Percentiles rank a stretch among this genome's conserved stretches.
Evolutionary conservation across 148 eudicot species (phyloP).

Genomic region (Rhododendron molle): DNA sequence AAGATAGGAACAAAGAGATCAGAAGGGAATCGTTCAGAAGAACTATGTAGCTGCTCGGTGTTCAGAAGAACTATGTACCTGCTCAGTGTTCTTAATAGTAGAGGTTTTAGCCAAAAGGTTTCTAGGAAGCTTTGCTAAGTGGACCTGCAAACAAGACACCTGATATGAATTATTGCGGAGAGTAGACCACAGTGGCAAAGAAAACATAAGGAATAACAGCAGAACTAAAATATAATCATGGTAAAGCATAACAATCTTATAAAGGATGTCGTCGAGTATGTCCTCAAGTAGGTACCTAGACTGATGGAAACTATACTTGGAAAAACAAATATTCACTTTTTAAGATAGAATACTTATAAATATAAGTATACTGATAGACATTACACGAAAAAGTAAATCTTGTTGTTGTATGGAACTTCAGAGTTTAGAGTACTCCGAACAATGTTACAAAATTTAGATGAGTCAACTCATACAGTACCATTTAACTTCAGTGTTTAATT

Average conservation of each 20-base stretch:
- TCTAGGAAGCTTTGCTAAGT: conserved; percentile 47
- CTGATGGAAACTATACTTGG: background rate
- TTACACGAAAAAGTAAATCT: background rate
- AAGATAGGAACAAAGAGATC: background rate
- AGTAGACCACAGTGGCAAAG: background rate
- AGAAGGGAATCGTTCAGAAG: background rate
- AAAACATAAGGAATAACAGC: background rate
- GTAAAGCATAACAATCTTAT: background rate
- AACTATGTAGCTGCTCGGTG: background rate
- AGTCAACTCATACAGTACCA: background rate
- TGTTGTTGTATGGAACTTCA: background rate
- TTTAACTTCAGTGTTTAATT: background rate
- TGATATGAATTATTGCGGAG: background rate
- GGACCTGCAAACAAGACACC: conserved; percentile 33
- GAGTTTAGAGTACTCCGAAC: background rate
- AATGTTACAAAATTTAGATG: background rate
- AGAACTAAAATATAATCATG: background rate
- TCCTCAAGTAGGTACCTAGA: background rate
- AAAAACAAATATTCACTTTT: too few species aligned
- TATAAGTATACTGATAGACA: background rate
- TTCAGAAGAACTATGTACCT: conserved; percentile 27
- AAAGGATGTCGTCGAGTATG: background rate
- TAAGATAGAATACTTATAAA: background rate
- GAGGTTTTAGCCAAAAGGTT: conserved; percentile 54
- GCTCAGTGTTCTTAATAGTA: conserved; percentile 50